Percentiles rank a stretch among this genome's conserved stretches.
Evolutionary conservation across 495 filamentous ascomycete species (phyloP).

Genomic region (Venustampulla echinocandica): DNA sequence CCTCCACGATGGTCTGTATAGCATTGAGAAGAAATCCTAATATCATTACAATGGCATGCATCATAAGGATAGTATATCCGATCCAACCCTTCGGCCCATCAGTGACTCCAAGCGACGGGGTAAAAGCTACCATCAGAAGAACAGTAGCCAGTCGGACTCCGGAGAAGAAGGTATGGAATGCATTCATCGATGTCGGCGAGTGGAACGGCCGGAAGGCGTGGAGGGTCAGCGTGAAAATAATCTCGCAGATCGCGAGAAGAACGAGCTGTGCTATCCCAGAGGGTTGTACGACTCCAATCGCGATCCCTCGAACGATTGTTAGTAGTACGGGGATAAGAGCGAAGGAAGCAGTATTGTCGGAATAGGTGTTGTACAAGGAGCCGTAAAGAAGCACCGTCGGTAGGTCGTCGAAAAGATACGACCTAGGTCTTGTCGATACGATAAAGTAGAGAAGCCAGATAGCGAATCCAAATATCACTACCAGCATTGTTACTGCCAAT

Average conservation of each 20-base stretch:
- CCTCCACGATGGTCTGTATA: conserved; percentile 79
- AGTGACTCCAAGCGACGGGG: conserved; percentile 68
- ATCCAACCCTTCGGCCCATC: conserved; percentile 85
- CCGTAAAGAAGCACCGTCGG: conserved; percentile 84
- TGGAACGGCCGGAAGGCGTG: conserved; percentile 87
- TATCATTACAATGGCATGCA: conserved; percentile 79
- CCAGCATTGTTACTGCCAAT: conserved; percentile 63
- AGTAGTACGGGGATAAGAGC: conserved; percentile 77
- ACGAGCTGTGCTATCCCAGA: conserved; percentile 89
- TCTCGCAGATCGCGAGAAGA: conserved; percentile 85
- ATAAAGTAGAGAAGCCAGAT: conserved; percentile 76
- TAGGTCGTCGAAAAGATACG: conserved; percentile 86
- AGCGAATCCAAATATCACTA: conserved; percentile 61
- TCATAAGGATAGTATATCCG: conserved; percentile 80
- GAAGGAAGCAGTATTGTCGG: conserved; percentile 76
- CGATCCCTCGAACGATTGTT: conserved; percentile 76
- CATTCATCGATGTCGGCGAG: conserved; percentile 92
- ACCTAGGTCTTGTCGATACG: conserved; percentile 67
- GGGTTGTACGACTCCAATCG: conserved; percentile 85
- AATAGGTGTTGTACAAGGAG: conserved; percentile 96
- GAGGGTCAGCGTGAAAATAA: conserved; percentile 79
- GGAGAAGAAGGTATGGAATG: conserved; percentile 82
- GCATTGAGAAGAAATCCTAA: conserved; percentile 94
- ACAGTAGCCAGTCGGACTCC: conserved; percentile 67
- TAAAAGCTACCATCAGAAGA: conserved; percentile 78